These are phyloP conservation scores for Jatropha podagrica DNA, from an alignment of 441 rosid genomes.

Conservation along the genomic window DNA sequence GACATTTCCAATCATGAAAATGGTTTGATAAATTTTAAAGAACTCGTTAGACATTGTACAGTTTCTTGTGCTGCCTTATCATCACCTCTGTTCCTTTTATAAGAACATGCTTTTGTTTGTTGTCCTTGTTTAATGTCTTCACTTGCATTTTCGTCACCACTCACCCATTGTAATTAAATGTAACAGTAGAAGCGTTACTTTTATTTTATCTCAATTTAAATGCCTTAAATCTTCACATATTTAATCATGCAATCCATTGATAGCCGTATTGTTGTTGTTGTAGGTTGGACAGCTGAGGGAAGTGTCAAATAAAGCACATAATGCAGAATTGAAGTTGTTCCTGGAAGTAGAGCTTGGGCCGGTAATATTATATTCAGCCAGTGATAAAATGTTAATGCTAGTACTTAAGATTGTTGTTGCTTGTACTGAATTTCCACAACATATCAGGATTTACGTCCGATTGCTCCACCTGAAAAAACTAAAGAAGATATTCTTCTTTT, in stretches of 20 bases:
- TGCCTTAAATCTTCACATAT: not conserved
- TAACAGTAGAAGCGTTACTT: not conserved
- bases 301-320: constrained; percentile 69
- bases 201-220: not conserved
- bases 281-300: constrained; percentile 97
- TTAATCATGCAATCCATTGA: constrained; percentile 10
- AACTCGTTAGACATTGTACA: not conserved
- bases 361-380: constrained; percentile 41
- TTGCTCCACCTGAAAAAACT: constrained; percentile 71
- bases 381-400: constrained; percentile 14
- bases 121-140: not conserved
- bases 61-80: not conserved
- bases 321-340: constrained; percentile 85
- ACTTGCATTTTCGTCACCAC: not conserved
- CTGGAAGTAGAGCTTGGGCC: constrained; percentile 81
- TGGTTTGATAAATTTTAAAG: not conserved
- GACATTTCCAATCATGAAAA: not conserved
- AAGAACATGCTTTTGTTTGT: constrained; percentile 1
- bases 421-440: constrained; percentile 10
- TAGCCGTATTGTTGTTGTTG: constrained; percentile 21
- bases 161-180: not conserved
- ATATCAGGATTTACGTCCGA: constrained; percentile 67
- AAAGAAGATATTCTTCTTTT: constrained; percentile 86
- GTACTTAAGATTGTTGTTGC: constrained; percentile 1
- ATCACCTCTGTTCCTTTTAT: not conserved